Evolutionary conservation across 768 basidiomycete species (phyloP).

Genomic region (Serendipita sp.): DNA sequence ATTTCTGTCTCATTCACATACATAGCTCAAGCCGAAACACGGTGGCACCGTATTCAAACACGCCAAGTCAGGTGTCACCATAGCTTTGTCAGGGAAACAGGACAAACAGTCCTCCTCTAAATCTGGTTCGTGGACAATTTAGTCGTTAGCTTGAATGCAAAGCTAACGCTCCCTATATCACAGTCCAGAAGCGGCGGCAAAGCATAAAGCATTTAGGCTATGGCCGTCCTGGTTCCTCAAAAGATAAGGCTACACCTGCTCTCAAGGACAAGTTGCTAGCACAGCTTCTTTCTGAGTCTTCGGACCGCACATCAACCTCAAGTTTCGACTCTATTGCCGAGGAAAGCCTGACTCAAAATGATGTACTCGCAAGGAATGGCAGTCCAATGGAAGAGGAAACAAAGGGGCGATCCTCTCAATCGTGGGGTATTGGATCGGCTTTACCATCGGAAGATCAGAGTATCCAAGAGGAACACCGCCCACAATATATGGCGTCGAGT

Average conservation of each 20-base stretch:
- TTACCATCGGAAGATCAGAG: neutral
- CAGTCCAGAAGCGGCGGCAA: neutral
- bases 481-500: neutral
- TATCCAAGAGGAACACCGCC: neutral
- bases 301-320: no score
- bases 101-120: neutral
- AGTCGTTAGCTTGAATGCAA: neutral
- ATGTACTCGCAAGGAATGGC: neutral
- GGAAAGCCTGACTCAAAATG: neutral
- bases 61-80: neutral
- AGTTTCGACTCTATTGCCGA: neutral
- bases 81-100: neutral
- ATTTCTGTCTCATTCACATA: neutral
- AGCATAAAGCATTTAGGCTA: neutral
- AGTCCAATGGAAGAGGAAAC: neutral
- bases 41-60: neutral
- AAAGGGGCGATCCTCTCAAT: neutral
- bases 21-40: neutral
- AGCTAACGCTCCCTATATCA: neutral
- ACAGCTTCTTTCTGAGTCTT: no score
- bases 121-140: neutral
- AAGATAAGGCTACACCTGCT: no score
- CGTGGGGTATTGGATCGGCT: neutral
- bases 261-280: no score
- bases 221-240: no score